Evolutionary conservation across 805 yeast species (phyloP), one percentile per base, ranked within the genome.

Genomic region (Saccharomycopsis babjevae): DNA sequence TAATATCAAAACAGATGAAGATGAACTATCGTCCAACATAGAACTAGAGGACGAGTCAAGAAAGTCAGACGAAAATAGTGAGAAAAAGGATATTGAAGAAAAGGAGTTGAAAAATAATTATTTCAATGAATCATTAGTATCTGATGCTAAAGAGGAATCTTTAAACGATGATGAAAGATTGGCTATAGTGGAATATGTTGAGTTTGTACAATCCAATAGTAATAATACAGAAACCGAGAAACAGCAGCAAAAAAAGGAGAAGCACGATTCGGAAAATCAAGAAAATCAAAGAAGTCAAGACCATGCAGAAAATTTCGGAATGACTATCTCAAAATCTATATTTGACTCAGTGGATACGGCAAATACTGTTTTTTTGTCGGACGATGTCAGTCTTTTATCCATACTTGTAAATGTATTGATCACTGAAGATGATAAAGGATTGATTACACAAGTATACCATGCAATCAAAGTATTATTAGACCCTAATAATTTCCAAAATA

Each of bases 361-460:
- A 3, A 25, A 18, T 13, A 46, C 28, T 25, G 52, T 46, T 22
- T 46, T 46, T n/a, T 52, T 34, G 32, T 56, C 58, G n/a, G 46
- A 56, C 13, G 58, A 56, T 40, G 81, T 84, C 80, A 78, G 86
- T 0, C 70, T 88, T 57, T 72, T 85, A 28, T 68, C 74, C 6
- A 77, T 83, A 7, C 71, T 90, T 40, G 78, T 86, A 0, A 79
- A 83, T 42, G 78, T 90, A 18, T 70, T 92, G 6, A 70, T 84
- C 2, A 77, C 80, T 22, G 96, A 88, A 62, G 74, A 76, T 11
- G 84, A 84, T 64, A 80, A 85, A 5, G 96, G 96, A 0, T 72
- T 91, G 58, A 85, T 87, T 68, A 82, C 88, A 6, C 97, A 91
- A 70, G 87, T 92, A 0, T 84, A 82, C 64, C 97, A 91, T 72